phyloP scores from a whole-genome alignment of 1,284 basidiomycete genomes.

The Leccinum fallax region DNA sequence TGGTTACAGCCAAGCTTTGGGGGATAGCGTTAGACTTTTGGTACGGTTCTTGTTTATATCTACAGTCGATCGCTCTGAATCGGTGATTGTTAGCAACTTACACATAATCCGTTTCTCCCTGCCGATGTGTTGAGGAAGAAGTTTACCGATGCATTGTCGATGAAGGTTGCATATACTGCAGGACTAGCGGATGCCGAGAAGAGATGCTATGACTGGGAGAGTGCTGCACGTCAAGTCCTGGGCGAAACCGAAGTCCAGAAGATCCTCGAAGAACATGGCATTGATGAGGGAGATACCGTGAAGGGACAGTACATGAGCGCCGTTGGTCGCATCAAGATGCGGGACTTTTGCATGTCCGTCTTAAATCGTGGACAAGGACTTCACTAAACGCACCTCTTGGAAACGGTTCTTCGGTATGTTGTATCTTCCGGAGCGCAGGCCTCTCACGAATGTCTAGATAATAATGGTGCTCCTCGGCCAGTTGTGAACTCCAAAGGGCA shows the following conservation, averaged over 20 bases:
- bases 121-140: background rate
- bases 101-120: background rate
- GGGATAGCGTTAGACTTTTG: background rate
- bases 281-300: too few species aligned
- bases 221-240: too few species aligned
- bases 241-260: too few species aligned
- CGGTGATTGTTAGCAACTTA: background rate
- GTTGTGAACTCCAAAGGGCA: conserved; percentile 98
- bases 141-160: too few species aligned
- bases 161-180: too few species aligned
- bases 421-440: background rate
- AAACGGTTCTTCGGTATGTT: conserved; percentile 94
- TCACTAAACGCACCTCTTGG: conserved; percentile 91
- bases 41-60: background rate
- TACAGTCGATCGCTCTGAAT: background rate
- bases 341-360: too few species aligned
- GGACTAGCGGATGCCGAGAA: too few species aligned
- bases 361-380: conserved; percentile 70
- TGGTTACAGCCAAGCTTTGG: background rate
- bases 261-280: too few species aligned
- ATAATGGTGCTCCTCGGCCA: conserved; percentile 88
- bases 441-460: conserved; percentile 56
- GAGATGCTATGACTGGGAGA: too few species aligned
- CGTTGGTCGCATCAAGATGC: too few species aligned
- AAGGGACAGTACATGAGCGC: too few species aligned